phyloP scores from a whole-genome alignment of 768 basidiomycete genomes.

The Termitomyces sp. region DNA sequence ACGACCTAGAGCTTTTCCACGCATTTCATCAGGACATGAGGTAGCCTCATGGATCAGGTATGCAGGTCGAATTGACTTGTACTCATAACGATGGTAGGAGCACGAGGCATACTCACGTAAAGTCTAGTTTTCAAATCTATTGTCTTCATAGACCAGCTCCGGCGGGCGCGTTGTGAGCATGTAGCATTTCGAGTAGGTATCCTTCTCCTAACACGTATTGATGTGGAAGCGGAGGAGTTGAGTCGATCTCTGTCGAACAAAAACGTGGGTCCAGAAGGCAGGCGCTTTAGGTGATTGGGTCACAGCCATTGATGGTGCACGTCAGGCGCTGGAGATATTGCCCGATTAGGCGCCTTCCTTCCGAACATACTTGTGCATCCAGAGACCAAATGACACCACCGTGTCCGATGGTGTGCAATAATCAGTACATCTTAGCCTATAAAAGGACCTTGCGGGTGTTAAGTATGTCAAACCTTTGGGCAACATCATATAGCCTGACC shows the following conservation, averaged over 20 bases:
- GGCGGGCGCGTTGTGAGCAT: not conserved
- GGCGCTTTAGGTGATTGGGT: not conserved
- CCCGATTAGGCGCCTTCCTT: not conserved
- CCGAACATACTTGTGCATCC: not conserved
- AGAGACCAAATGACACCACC: not conserved
- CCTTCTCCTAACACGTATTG: not conserved
- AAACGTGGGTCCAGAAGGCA: not conserved
- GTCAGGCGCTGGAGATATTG: not conserved
- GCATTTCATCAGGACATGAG: not conserved
- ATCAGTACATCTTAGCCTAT: not conserved
- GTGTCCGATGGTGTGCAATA: not conserved
- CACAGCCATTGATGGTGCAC: not conserved
- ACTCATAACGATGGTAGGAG: not conserved
- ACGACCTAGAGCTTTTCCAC: not conserved
- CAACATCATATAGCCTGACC: not conserved
- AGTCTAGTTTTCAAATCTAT: not conserved
- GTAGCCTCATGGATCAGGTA: not conserved
- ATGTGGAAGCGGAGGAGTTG: not conserved
- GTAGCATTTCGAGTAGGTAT: not conserved
- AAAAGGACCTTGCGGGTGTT: not conserved
- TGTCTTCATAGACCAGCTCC: not conserved
- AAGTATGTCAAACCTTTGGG: not conserved
- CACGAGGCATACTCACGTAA: not conserved
- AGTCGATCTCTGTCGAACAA: not conserved
- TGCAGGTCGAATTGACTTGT: not conserved